These are phyloP conservation scores for Delonix regia DNA, from an alignment of 306 rosid species.

Conservation along the genomic window DNA sequence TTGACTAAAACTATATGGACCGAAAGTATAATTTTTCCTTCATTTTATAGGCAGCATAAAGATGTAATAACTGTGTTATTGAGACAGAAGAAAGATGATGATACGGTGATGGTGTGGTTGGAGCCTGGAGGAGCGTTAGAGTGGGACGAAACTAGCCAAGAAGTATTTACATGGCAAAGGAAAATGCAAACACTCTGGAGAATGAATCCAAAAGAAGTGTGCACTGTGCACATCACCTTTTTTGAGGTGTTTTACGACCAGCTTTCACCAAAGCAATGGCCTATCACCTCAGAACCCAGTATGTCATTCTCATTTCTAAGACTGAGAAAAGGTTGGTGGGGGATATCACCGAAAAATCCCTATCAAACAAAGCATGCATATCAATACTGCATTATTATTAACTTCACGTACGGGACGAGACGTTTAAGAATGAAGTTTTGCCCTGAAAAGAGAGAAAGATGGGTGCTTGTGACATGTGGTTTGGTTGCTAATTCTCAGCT, in stretches of 20 bases:
- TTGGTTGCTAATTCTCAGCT: conserved; percentile 50
- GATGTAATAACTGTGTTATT: no score
- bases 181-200: conserved; percentile 14
- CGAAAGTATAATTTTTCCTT: no score
- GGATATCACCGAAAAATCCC: conserved; percentile 4
- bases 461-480: conserved; percentile 42
- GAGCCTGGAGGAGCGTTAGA: background rate
- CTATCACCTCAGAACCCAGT: conserved; percentile 40
- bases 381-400: conserved; percentile 40
- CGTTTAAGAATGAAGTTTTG: conserved; percentile 41
- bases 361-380: conserved; percentile 34
- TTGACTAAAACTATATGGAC: no score
- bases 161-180: conserved; percentile 35
- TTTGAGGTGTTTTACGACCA: conserved; percentile 26
- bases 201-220: conserved; percentile 30
- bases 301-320: conserved; percentile 23
- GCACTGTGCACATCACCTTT: conserved; percentile 9
- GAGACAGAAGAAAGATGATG: background rate
- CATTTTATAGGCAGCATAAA: no score
- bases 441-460: conserved; percentile 38
- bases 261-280: conserved; percentile 30
- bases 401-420: conserved; percentile 35
- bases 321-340: conserved; percentile 34
- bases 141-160: conserved; percentile 32
- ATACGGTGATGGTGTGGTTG: background rate